Evolutionary conservation across 2,329 filamentous ascomycete species (phyloP), one percentile per base, ranked within the genome.

Genomic region (Pseudogymnoascus sp.): DNA sequence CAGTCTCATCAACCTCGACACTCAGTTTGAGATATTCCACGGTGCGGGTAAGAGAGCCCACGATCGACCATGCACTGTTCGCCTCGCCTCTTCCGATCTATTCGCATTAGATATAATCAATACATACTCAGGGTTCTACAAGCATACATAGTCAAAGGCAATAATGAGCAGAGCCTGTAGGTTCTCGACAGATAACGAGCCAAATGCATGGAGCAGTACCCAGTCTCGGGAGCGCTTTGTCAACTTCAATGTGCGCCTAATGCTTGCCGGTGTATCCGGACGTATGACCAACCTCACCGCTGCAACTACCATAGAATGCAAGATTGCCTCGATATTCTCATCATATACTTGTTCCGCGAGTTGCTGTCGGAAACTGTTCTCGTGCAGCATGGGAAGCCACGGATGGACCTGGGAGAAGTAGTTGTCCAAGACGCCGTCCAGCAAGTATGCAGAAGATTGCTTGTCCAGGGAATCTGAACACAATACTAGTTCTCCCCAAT

Each of bases 341-440:
- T 66, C 66, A 8, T 73, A 68, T 0, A 36, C 16, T 6, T 68
- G 61, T 23, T 72, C 65, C 4, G 69, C 23, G 75, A 71, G 1
- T 71, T 64, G 14, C 25, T 56, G 49, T 56, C 49, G 9, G n/a
- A 56, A 56, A 56, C 14, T 34, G n/a, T 67, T 69, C 60, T 74
- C 69, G 61, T 76, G 75, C 5, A 77, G 61, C 12, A 77, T 75
- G 0, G 75, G 75, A 6, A 76, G 76, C 73, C 76, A 78, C 7
- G 76, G 77, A 40, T 78, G 76, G 4, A 77, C 28, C 9, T 56
- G 49, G 5, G 49, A 18, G 16, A 56, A 56, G 16, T 56, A 56
- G n/a, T 71, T 72, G 3, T 78, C 69, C 1, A 78, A 68, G 11
- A 75, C 70, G 4, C 71, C 69, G 3, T 73, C 66, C 3, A 74